Conservation (phyloP, 768 basidiomycete genomes). For the Suillus placidus region DNA sequence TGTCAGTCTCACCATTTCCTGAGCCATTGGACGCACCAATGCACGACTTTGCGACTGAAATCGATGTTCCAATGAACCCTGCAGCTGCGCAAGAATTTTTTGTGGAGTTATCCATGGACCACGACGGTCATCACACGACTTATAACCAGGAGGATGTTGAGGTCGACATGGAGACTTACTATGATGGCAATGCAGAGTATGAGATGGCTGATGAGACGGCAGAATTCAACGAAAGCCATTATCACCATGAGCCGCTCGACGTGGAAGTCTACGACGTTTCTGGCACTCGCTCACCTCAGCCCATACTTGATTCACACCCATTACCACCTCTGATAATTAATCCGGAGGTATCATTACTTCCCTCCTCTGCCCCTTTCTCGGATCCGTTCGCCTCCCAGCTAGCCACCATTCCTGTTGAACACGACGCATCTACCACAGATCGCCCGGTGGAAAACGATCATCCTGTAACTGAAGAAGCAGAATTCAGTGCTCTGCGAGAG, state of each 20-base stretch:
- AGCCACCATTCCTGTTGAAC: constrained; percentile 3
- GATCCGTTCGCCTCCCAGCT: not conserved
- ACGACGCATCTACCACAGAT: not conserved
- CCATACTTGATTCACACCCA: constrained; percentile 21
- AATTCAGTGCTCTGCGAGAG: not conserved
- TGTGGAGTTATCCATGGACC: constrained; percentile 62
- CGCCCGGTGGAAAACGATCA: not conserved
- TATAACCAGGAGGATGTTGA: constrained; percentile 51
- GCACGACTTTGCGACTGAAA: constrained; percentile 59
- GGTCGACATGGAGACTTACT: constrained; percentile 66
- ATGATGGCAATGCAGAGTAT: constrained; percentile 53
- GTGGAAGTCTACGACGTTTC: constrained; percentile 47
- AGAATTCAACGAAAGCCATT: constrained; percentile 16
- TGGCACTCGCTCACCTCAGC: constrained; percentile 32
- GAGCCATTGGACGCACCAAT: constrained; percentile 66
- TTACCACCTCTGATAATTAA: constrained; percentile 3
- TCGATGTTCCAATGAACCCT: constrained; percentile 62
- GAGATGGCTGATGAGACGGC: constrained; percentile 39
- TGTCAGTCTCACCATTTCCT: constrained; percentile 36
- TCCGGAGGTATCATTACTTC: constrained; percentile 14
- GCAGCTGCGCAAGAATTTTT: constrained; percentile 48
- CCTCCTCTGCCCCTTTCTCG: not conserved
- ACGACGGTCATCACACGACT: constrained; percentile 43
- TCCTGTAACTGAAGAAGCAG: not conserved
- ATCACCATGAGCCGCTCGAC: constrained; percentile 36